These are phyloP conservation scores for Lycium ferocissimum DNA, from an alignment of 257 asterid species.

Conservation along the genomic window DNA sequence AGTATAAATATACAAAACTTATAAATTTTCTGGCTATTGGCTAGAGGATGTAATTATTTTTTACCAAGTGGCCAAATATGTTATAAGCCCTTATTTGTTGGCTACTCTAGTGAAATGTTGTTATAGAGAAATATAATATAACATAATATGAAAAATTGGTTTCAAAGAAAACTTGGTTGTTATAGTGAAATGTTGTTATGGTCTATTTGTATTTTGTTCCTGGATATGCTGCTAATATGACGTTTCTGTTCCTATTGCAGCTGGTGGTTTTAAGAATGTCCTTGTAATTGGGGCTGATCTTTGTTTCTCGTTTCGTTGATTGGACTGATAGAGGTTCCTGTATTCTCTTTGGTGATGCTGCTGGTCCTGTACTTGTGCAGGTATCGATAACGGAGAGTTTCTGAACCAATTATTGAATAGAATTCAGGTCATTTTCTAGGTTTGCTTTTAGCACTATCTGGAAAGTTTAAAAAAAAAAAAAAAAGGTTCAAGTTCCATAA, in stretches of 20 bases:
- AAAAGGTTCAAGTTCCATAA: background rate
- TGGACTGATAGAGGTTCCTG: conserved; percentile 97
- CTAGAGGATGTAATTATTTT: no score
- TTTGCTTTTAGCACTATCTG: background rate
- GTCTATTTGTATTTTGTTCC: background rate
- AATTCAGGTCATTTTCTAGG: background rate
- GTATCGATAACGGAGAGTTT: conserved; percentile 34
- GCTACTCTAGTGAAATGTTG: background rate
- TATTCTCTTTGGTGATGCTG: conserved; percentile 97
- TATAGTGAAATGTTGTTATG: background rate
- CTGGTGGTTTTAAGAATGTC: conserved; percentile 92
- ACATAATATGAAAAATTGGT: no score
- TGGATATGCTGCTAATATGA: background rate
- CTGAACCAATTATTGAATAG: background rate
- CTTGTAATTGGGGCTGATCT: conserved; percentile 94
- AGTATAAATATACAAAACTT: no score
- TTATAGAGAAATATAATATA: no score
- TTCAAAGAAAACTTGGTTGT: no score
- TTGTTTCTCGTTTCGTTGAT: conserved; percentile 86
- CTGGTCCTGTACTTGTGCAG: conserved; percentile 91
- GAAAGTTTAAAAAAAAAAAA: no score
- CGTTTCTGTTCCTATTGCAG: conserved; percentile 42
- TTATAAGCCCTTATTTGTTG: no score
- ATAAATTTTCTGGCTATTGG: no score
- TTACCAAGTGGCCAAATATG: no score